A percentile compares a stretch with the other conserved stretches of the same genome.
phyloP scores from a whole-genome alignment of 2,329 filamentous ascomycete species.

The Talaromyces sp. region DNA sequence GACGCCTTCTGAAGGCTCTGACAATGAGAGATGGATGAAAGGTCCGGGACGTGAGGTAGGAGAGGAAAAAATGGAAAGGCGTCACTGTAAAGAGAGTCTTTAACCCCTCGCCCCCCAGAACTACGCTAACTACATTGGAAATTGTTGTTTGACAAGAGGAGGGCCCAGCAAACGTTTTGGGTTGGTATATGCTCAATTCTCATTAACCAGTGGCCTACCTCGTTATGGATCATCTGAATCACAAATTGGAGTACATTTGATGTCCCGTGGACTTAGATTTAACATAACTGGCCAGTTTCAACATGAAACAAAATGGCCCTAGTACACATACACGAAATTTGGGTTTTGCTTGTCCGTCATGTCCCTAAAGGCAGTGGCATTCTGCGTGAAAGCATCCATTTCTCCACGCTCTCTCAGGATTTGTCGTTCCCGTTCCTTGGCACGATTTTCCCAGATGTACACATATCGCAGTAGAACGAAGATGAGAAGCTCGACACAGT shows the following conservation, averaged over 20 bases:
- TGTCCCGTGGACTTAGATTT: too few relatives aligned
- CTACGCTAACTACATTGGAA: background rate
- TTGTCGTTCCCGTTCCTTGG: slow-evolving; percentile 3
- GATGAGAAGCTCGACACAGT: slow-evolving; percentile 22
- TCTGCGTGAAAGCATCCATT: slow-evolving; percentile 21
- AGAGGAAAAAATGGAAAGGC: background rate
- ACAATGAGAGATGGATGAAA: background rate
- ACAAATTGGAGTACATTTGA: too few relatives aligned
- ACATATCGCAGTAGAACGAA: slow-evolving; percentile 18
- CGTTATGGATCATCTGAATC: too few relatives aligned
- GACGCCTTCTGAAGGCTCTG: background rate
- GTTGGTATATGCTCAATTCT: background rate
- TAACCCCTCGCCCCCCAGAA: background rate
- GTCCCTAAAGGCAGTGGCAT: slow-evolving; percentile 48
- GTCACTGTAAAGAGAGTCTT: background rate
- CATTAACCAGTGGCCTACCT: too few relatives aligned
- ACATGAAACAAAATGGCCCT: background rate
- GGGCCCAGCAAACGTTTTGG: background rate
- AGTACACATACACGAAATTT: slow-evolving; percentile 33
- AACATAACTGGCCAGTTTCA: background rate
- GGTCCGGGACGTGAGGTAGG: background rate
- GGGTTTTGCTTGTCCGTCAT: slow-evolving; percentile 49
- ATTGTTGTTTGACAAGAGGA: background rate
- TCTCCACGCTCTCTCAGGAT: slow-evolving; percentile 3
- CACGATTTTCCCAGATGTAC: slow-evolving; percentile 24